Evolutionary conservation across 73 alveolate genomes (phyloP).

Genomic region (Tetrahymena thermophila): DNA sequence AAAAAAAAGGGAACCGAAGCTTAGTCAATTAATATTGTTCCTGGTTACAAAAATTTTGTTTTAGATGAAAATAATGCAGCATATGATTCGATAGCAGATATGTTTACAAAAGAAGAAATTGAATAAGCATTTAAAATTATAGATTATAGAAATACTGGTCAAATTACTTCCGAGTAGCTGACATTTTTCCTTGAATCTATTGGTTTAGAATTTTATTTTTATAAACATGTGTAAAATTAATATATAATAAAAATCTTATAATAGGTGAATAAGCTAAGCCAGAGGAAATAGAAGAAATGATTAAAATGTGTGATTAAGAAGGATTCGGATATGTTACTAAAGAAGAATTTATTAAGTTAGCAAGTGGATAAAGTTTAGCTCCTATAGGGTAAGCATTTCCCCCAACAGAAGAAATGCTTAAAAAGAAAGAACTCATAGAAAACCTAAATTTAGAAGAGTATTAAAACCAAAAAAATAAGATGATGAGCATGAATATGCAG

Average conservation of each 20-base stretch:
- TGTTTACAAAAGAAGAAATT: constrained; percentile 31
- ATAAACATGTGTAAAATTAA: background rate
- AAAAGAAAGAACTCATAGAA: background rate
- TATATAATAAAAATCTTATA: background rate
- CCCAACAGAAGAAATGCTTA: constrained; percentile 25
- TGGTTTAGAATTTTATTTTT: background rate
- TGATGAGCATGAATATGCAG: background rate
- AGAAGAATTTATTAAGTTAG: constrained; percentile 24
- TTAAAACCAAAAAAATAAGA: background rate
- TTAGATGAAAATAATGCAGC: constrained; percentile 14
- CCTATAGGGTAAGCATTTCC: constrained; percentile 33
- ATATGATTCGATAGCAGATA: constrained; percentile 15
- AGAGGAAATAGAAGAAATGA: constrained; percentile 32
- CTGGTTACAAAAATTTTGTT: constrained; percentile 16
- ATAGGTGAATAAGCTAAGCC: constrained; percentile 21
- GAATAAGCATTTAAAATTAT: constrained; percentile 14
- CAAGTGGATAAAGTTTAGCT: constrained; percentile 22
- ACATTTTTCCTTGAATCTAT: constrained; percentile 24
- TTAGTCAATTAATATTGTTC: background rate
- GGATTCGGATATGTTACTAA: constrained; percentile 27
- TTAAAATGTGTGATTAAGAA: constrained; percentile 29
- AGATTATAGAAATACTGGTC: constrained; percentile 15
- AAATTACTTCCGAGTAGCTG: constrained; percentile 10
- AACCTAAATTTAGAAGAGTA: background rate
- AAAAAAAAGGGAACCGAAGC: background rate